Conservation (phyloP, 2,329 filamentous ascomycete genomes). For the Scortechinia acanthostroma region DNA sequence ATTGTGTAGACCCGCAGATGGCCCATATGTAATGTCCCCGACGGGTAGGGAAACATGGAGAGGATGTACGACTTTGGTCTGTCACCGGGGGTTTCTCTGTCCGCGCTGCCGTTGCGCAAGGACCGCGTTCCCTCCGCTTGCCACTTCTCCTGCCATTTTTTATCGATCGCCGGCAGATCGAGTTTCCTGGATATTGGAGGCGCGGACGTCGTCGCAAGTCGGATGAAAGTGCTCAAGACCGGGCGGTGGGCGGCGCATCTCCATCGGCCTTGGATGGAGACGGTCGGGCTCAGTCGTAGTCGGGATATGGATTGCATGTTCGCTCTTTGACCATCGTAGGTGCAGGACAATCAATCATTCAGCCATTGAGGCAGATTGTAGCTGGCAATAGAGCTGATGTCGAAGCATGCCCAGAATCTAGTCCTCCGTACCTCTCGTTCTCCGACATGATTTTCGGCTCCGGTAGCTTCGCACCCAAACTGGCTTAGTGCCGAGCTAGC, state of each 20-base stretch:
- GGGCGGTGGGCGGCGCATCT: neutral
- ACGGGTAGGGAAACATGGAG: slow-evolving; percentile 65
- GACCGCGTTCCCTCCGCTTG: neutral
- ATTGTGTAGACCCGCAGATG: slow-evolving; percentile 63
- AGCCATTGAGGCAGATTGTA: neutral
- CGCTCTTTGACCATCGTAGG: no score
- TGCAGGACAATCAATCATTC: no score
- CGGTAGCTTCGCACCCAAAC: neutral
- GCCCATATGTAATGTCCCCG: slow-evolving; percentile 57
- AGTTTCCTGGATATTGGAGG: neutral
- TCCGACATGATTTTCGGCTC: no score
- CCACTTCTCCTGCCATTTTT: slow-evolving; percentile 2
- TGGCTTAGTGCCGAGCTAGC: neutral
- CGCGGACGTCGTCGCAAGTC: neutral
- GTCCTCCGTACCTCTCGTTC: no score
- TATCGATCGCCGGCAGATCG: neutral
- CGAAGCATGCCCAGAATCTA: no score
- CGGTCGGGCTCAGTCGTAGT: neutral
- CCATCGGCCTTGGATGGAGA: neutral
- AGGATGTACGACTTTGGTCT: slow-evolving; percentile 38
- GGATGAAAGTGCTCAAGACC: neutral
- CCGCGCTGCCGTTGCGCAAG: no score
- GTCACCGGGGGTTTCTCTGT: neutral
- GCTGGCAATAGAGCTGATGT: neutral
- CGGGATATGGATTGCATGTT: neutral